Percentiles rank a stretch among this genome's conserved stretches.
Evolutionary conservation across 768 basidiomycete genomes (phyloP).

Genomic region (Dentipellis fragilis): DNA sequence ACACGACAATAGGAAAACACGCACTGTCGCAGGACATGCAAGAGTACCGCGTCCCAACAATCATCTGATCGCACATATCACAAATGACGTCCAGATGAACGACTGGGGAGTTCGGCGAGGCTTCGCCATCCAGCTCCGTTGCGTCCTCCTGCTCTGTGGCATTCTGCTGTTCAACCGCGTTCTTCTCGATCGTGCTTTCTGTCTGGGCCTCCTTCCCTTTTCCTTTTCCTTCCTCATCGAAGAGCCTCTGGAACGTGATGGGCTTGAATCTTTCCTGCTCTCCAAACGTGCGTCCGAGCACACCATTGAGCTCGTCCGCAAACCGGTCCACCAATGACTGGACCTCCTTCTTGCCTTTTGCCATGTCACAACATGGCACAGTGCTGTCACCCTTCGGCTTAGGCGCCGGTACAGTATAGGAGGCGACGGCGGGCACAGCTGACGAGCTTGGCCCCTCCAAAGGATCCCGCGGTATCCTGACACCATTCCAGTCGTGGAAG

Average conservation of each 20-base stretch:
- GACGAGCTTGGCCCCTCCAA: too few species aligned
- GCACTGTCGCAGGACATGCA: constrained; percentile 68
- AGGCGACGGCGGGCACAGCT: too few species aligned
- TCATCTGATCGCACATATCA: constrained; percentile 46
- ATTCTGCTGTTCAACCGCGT: too few species aligned
- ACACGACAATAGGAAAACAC: constrained; percentile 11
- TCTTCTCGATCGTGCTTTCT: neutral
- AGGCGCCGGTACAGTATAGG: too few species aligned
- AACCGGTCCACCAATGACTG: constrained; percentile 38
- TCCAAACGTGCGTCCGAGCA: constrained; percentile 30
- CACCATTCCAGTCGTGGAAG: too few species aligned
- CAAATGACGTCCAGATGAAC: constrained; percentile 55
- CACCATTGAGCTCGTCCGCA: constrained; percentile 40
- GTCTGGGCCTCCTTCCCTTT: neutral
- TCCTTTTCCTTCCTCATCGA: neutral
- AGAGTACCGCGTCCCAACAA: constrained; percentile 67
- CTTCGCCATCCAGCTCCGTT: too few species aligned
- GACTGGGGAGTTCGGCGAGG: constrained; percentile 4
- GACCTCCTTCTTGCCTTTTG: constrained; percentile 40
- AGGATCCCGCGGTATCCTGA: too few species aligned
- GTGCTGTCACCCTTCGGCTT: neutral
- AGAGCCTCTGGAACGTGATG: neutral
- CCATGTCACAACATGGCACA: constrained; percentile 32
- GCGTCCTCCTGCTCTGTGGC: too few species aligned
- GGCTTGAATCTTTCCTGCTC: constrained; percentile 7